phyloP scores from a whole-genome alignment of 371 early-diverging fungal species.

The Mucor ambiguus region DNA sequence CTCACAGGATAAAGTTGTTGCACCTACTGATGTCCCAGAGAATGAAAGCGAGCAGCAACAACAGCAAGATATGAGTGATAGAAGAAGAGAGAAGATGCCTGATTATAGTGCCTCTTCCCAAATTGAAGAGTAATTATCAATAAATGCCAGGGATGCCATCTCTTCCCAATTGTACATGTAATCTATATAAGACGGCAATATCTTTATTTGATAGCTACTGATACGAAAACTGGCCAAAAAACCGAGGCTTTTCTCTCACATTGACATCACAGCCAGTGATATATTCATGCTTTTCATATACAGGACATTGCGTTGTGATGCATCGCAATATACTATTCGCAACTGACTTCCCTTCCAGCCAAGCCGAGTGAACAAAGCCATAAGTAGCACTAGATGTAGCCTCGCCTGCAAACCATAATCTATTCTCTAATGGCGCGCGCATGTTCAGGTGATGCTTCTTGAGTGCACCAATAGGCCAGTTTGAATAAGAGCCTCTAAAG shows the following conservation, averaged over 20 bases:
- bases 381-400: slow-evolving; percentile 44
- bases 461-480: slow-evolving; percentile 47
- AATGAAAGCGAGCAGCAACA: neutral
- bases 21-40: neutral
- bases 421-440: slow-evolving; percentile 37
- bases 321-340: slow-evolving; percentile 32
- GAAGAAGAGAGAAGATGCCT: slow-evolving; percentile 19
- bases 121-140: neutral
- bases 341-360: slow-evolving; percentile 39
- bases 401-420: slow-evolving; percentile 52
- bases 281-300: slow-evolving; percentile 17
- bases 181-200: neutral
- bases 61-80: slow-evolving; percentile 10
- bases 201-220: neutral
- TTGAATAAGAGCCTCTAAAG: slow-evolving; percentile 51
- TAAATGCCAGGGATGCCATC: neutral
- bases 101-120: slow-evolving; percentile 4
- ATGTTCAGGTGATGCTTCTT: slow-evolving; percentile 42
- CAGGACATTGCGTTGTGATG: slow-evolving; percentile 23
- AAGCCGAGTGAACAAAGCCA: slow-evolving; percentile 51
- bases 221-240: slow-evolving; percentile 15
- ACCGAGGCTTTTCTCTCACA: neutral
- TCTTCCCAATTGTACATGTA: neutral
- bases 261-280: slow-evolving; percentile 36
- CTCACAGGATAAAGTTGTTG: neutral